These are phyloP conservation scores for Panicum miliaceum DNA, from an alignment of 176 grass and related monocot species.

Conservation along the genomic window DNA sequence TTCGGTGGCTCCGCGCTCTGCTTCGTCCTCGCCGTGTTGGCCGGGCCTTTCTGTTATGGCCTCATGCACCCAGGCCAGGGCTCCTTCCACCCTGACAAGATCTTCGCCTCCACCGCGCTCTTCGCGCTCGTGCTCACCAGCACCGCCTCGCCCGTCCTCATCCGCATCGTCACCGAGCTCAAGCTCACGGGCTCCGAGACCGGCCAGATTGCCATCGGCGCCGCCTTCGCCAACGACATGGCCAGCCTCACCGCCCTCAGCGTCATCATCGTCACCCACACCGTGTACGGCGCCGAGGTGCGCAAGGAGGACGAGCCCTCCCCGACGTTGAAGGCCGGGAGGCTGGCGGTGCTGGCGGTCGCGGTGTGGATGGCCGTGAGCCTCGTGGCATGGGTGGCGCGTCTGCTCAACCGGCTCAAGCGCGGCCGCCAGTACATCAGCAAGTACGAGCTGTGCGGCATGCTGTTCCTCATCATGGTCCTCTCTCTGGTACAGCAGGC, in stretches of 20 bases:
- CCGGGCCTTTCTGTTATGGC: conserved; percentile 37
- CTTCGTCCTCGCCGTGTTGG: conserved; percentile 25
- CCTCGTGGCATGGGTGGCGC: not conserved
- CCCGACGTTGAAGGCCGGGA: not conserved
- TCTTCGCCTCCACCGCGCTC: conserved; percentile 42
- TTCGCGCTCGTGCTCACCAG: conserved; percentile 54
- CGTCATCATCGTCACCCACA: conserved; percentile 22
- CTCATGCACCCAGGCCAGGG: conserved; percentile 23
- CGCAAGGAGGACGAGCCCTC: not conserved
- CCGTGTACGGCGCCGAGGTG: not conserved
- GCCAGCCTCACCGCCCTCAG: conserved; percentile 39
- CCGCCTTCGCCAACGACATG: conserved; percentile 67
- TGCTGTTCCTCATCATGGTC: conserved; percentile 51
- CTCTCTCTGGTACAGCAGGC: conserved; percentile 23
- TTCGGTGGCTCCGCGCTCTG: conserved; percentile 35
- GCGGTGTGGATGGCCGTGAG: not conserved
- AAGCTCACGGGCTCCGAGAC: conserved; percentile 66
- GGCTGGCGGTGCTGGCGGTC: not conserved
- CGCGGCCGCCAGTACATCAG: conserved; percentile 50
- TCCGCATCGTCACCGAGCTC: conserved; percentile 74
- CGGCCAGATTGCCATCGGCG: conserved; percentile 66
- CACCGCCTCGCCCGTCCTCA: conserved; percentile 66
- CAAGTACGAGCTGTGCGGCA: conserved; percentile 41
- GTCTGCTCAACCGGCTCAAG: conserved; percentile 41
- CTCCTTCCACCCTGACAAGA: not conserved